These are phyloP conservation scores for Solanum hybrid DNA, from an alignment of 305 asterid genomes.

Conservation along the genomic window DNA sequence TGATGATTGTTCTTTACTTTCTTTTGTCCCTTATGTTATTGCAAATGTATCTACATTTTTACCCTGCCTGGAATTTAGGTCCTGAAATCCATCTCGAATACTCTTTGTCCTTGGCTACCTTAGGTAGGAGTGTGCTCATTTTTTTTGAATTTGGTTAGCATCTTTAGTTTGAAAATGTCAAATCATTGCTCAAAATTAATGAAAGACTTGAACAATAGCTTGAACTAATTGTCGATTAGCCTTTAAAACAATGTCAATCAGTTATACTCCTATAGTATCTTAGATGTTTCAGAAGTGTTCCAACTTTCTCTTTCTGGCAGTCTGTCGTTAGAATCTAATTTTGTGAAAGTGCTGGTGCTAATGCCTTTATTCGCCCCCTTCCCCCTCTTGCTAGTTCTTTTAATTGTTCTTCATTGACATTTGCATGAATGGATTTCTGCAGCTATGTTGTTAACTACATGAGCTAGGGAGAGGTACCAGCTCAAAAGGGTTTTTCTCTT, in stretches of 20 bases:
- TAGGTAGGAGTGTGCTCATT: neutral
- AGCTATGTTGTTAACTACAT: neutral
- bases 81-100: neutral
- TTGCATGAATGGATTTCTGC: neutral
- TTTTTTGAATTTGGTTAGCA: neutral
- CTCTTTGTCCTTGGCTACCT: neutral
- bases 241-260: neutral
- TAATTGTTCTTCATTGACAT: neutral
- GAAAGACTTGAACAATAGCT: neutral
- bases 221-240: neutral
- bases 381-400: neutral
- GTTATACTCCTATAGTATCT: neutral
- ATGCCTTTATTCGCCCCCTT: neutral
- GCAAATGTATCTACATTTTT: neutral
- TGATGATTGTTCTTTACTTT: neutral
- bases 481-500: neutral
- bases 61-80: neutral
- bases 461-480: neutral
- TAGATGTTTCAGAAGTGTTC: neutral
- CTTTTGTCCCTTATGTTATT: neutral
- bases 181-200: neutral
- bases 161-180: neutral
- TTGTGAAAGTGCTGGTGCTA: neutral
- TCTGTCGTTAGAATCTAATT: neutral
- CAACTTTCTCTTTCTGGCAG: neutral